Evolutionary conservation across 2,329 filamentous ascomycete genomes (phyloP), one percentile per base, ranked within the genome.

Genomic region (Aspergillus uvarum): DNA sequence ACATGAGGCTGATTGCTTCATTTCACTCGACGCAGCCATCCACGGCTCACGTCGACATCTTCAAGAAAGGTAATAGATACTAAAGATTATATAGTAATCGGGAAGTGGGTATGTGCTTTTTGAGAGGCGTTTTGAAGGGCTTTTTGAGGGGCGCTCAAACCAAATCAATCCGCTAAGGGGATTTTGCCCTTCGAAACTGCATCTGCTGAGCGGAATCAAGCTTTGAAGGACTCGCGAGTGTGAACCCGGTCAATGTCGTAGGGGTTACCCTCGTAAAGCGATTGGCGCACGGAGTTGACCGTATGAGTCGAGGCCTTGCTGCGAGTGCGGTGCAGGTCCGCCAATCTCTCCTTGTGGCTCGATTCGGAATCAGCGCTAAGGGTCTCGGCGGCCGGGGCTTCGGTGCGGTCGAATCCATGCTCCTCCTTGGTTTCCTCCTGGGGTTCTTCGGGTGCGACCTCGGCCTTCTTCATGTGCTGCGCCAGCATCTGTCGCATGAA

Each of bases 231-330:
- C 26, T 78, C 72, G 32, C 65, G 70, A 2, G 77, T 79, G 63
- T 80, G 73, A 48, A 80, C 77, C 21, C 77, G 72, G 56, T 80
- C 78, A 59, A 80, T 72, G 59, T 77, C 76, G 62, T 75, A 80
- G 2, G 78, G 77, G 54, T 78, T 80, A 10, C 72, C 76, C 16
- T 80, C 77, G 50, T 80, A 80, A n/a, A 72, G 65, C 32, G 64
- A 66, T n/a, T 59, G 54, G 42, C 63, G 66, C 47, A 65, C 48
- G 16, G 66, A 70, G 24, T 53, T 66, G 26, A 61, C 60, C 8
- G 68, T 70, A 38, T 67, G 67, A 52, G 65, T 69, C 3, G 70
- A 74, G 16, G 72, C 64, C 54, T 68, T 66, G 58, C 67, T 74
- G 61, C 65, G 70, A 52, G 60, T 67, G n/a, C 53, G 53, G 19